Evolutionary conservation across 2,329 filamentous ascomycete genomes (phyloP), one percentile per base, ranked within the genome.

Genomic region (Aspergillus sergii): DNA sequence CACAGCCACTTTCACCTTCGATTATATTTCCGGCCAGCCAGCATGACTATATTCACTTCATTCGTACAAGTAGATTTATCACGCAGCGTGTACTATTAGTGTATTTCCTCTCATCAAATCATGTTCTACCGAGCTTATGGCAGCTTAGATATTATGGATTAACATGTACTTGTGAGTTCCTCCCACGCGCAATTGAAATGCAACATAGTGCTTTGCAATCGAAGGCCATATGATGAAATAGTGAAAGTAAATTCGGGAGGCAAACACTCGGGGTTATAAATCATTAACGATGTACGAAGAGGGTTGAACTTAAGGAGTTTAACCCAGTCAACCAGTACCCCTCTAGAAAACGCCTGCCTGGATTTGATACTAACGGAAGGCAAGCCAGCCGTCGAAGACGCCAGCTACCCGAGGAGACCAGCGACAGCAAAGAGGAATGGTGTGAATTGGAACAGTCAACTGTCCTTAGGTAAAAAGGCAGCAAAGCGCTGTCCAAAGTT

Each of bases 191-290:
- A 30, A 11, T 19, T 5, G 16, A 9, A 10, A 12, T 50, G 16
- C 2, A 26, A 16, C 14, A 50, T 30, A 14, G 6, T n/a, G 14
- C 28, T 30, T 32, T 30, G 26, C 48, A 48, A 48, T 14, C 23
- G 19, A 50, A 30, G 46, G 12, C 30, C 46, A n/a, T 50, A 21
- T 11, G 28, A 51, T 51, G 48, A 32, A 34, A 11, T 51, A 51
- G 4, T 32, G 19, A 28, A 39, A 41, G 21, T 43, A 57, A 26
- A 43, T 43, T 14, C 16, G 30, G 56, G 45, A 55, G 11, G 51
- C 41, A 63, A 58, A 57, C 41, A 54, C 48, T 65, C n/a, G 60
- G 59, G 56, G 58, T 46, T 55, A 63, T 64, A 54, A 45, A 59
- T 61, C 62, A 34, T 58, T 41, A 64, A 64, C 36, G 32, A 50